phyloP scores from a whole-genome alignment of 257 asterid genomes.

The Petunia axillaris region DNA sequence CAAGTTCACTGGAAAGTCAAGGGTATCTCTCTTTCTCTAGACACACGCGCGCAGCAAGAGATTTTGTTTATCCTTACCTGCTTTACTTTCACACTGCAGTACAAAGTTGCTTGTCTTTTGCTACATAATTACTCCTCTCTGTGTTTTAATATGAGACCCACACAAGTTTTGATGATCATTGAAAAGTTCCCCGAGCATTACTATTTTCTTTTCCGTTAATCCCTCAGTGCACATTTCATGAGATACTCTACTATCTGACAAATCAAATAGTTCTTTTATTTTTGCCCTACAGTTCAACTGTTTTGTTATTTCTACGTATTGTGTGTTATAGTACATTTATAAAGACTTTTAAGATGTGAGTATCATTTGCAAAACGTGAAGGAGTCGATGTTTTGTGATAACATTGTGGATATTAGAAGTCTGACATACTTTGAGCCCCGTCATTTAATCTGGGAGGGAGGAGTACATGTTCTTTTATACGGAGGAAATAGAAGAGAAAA shows the following conservation, averaged over 20 bases:
- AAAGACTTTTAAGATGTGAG: not conserved
- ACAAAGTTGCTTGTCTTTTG: not conserved
- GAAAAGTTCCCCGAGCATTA: not conserved
- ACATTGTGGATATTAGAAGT: not conserved
- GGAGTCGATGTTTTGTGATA: not conserved
- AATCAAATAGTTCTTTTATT: not conserved
- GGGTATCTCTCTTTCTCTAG: slow-evolving; percentile 57
- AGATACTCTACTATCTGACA: not conserved
- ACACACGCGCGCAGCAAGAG: not conserved
- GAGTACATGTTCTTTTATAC: not conserved
- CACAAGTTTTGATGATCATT: slow-evolving; percentile 1
- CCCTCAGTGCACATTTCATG: not conserved
- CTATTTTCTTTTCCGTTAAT: not conserved
- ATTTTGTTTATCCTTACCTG: not conserved
- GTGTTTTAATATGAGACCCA: not conserved
- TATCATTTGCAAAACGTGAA: not conserved
- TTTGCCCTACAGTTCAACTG: not conserved
- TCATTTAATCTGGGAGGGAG: not conserved
- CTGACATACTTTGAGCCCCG: not conserved
- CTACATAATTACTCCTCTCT: not conserved
- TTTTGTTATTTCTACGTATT: not conserved
- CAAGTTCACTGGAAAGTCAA: slow-evolving; percentile 76
- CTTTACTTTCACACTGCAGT: not conserved
- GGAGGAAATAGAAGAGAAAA: not conserved
- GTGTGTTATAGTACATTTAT: not conserved